These are phyloP conservation scores for Zanthoxylum bungeanum DNA, from an alignment of 345 rosid species.

Conservation along the genomic window DNA sequence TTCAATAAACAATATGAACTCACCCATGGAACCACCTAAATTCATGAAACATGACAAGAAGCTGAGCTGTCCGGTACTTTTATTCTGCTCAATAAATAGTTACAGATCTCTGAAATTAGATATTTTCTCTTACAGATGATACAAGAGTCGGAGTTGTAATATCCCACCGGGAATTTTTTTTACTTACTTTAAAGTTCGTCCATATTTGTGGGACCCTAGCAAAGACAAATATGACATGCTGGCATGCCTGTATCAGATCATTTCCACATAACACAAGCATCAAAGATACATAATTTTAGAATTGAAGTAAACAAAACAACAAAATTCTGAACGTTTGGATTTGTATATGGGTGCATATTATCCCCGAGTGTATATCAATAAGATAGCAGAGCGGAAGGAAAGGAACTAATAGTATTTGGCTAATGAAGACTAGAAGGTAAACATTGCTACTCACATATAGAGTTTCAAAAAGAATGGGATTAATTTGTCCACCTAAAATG, in stretches of 20 bases:
- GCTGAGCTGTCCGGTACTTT: slow-evolving; percentile 92
- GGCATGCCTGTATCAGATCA: slow-evolving; percentile 68
- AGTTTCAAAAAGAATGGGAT: slow-evolving; percentile 85
- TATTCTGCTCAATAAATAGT: slow-evolving; percentile 52
- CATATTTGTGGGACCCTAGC: slow-evolving; percentile 95
- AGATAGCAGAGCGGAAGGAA: background rate
- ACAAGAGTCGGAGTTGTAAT: background rate
- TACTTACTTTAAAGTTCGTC: slow-evolving; percentile 78
- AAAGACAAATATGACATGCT: slow-evolving; percentile 87
- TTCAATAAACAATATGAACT: slow-evolving; percentile 16
- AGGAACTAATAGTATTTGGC: background rate
- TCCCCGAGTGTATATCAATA: background rate
- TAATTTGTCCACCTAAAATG: slow-evolving; percentile 72
- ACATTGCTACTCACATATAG: slow-evolving; percentile 60
- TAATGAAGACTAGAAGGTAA: background rate
- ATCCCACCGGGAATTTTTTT: background rate
- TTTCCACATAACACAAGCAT: slow-evolving; percentile 4
- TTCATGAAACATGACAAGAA: slow-evolving; percentile 84
- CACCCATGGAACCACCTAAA: slow-evolving; percentile 74
- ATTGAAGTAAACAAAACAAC: slow-evolving; percentile 1
- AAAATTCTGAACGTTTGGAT: slow-evolving; percentile 4
- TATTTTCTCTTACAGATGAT: background rate
- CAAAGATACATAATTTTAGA: background rate
- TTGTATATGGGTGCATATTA: background rate
- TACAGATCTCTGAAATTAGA: background rate